Percentiles rank a stretch among this genome's conserved stretches.
These are phyloP conservation scores for Anthostomella pinea DNA, from an alignment of 2,329 filamentous ascomycete genomes.

Conservation along the genomic window DNA sequence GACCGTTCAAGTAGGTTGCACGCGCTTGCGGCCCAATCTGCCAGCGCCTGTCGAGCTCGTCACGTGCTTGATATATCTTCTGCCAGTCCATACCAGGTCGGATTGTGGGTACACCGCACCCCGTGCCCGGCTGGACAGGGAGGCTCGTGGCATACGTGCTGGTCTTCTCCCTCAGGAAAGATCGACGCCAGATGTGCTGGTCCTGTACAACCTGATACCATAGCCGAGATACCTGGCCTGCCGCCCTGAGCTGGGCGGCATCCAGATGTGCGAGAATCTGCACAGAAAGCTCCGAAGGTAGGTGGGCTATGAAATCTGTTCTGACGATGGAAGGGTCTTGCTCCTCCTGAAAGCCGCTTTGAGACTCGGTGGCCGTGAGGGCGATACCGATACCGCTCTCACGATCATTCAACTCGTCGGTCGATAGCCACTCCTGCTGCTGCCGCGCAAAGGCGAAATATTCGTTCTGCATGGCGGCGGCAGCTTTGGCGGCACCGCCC, in stretches of 20 bases:
- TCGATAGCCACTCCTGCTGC: slow-evolving; percentile 43
- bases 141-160: slow-evolving; percentile 57
- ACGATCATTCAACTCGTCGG: slow-evolving; percentile 53
- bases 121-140: slow-evolving; percentile 50
- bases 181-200: slow-evolving; percentile 62
- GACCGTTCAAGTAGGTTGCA: slow-evolving; percentile 86
- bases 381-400: slow-evolving; percentile 65
- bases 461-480: slow-evolving; percentile 59
- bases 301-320: slow-evolving; percentile 54
- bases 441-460: slow-evolving; percentile 35
- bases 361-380: slow-evolving; percentile 42
- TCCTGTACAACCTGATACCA: slow-evolving; percentile 50
- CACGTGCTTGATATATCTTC: slow-evolving; percentile 75
- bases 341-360: slow-evolving; percentile 30
- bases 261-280: slow-evolving; percentile 58
- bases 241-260: slow-evolving; percentile 47
- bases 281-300: slow-evolving; percentile 59
- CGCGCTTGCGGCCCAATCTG: slow-evolving; percentile 67
- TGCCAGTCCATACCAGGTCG: slow-evolving; percentile 75
- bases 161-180: slow-evolving; percentile 60
- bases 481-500: slow-evolving; percentile 60
- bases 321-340: slow-evolving; percentile 40
- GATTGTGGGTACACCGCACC: slow-evolving; percentile 54
- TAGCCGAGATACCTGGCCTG: slow-evolving; percentile 46
- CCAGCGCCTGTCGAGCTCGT: slow-evolving; percentile 77